Conservation (phyloP, 805 yeast species). For the Kodamaea fukazawae region DNA sequence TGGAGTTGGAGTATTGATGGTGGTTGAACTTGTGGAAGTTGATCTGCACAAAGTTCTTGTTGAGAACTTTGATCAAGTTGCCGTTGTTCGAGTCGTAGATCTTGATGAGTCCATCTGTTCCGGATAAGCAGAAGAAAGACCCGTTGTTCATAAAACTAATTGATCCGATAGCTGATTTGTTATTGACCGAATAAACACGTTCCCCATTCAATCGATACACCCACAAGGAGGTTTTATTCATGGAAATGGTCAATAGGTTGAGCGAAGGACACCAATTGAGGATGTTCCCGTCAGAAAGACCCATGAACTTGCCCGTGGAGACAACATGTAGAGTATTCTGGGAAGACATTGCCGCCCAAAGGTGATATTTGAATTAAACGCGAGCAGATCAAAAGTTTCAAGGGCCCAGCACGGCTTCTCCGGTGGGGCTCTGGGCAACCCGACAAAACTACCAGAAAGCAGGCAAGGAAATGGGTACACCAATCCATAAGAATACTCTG, state of each 20-base stretch:
- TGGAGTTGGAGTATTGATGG: slow-evolving; percentile 16
- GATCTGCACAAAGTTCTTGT: slow-evolving; percentile 17
- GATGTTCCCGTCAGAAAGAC: slow-evolving; percentile 36
- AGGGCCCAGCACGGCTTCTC: too few species aligned
- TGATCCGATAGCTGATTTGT: slow-evolving; percentile 29
- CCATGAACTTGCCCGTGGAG: slow-evolving; percentile 15
- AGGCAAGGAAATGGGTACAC: too few species aligned
- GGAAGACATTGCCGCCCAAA: too few species aligned
- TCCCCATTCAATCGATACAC: slow-evolving; percentile 55
- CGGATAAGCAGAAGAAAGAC: slow-evolving; percentile 42
- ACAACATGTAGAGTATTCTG: not conserved
- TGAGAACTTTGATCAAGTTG: slow-evolving; percentile 26
- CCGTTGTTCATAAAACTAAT: slow-evolving; percentile 37
- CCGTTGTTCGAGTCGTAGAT: slow-evolving; percentile 50
- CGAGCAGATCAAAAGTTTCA: too few species aligned
- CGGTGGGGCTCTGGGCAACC: too few species aligned
- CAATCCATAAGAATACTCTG: too few species aligned
- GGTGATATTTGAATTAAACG: too few species aligned
- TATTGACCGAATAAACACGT: slow-evolving; percentile 47
- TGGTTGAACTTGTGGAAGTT: slow-evolving; percentile 20
- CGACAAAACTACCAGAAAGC: too few species aligned
- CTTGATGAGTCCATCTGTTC: slow-evolving; percentile 41
- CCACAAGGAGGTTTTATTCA: slow-evolving; percentile 47
- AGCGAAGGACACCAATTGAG: slow-evolving; percentile 52
- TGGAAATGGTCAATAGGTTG: slow-evolving; percentile 51